These are phyloP conservation scores for Chloranthus sessilifolius DNA, from an alignment of 164 flowering plant species.

Conservation along the genomic window DNA sequence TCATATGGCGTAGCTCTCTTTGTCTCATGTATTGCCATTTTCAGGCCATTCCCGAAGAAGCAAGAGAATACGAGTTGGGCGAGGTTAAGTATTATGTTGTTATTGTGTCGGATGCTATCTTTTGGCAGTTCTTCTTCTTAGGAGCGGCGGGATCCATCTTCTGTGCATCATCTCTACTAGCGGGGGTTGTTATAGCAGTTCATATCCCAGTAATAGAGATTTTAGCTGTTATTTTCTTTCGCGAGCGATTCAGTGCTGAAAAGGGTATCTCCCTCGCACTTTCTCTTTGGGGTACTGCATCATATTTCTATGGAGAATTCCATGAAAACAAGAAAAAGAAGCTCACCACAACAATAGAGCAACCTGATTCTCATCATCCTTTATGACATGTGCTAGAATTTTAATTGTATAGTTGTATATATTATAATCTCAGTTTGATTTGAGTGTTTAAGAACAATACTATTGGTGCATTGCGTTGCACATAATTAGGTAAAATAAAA, in stretches of 20 bases:
- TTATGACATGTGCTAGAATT: no score
- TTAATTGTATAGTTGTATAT: no score
- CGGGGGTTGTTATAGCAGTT: conserved; percentile 37
- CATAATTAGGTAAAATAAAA: no score
- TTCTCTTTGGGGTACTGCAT: conserved; percentile 58
- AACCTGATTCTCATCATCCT: not conserved
- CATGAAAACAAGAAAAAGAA: conserved; percentile 23
- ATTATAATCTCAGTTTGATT: no score
- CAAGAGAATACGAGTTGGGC: conserved; percentile 37
- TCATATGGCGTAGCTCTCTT: no score
- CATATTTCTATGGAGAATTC: conserved; percentile 58
- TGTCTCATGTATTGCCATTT: no score
- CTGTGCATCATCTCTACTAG: conserved; percentile 42
- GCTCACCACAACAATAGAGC: conserved; percentile 19
- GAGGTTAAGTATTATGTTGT: conserved; percentile 38
- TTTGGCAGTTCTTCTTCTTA: conserved; percentile 48
- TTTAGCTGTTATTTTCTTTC: conserved; percentile 25
- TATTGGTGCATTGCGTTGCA: no score
- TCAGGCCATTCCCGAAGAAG: conserved; percentile 56
- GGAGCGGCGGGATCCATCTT: conserved; percentile 53
- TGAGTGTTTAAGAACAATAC: no score
- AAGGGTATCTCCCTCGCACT: conserved; percentile 51
- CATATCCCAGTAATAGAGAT: conserved; percentile 45
- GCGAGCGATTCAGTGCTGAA: conserved; percentile 43
- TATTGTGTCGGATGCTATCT: conserved; percentile 23